These are phyloP conservation scores for Backusella australiensis DNA, from an alignment of 192 early-diverging fungal species.

Conservation along the genomic window DNA sequence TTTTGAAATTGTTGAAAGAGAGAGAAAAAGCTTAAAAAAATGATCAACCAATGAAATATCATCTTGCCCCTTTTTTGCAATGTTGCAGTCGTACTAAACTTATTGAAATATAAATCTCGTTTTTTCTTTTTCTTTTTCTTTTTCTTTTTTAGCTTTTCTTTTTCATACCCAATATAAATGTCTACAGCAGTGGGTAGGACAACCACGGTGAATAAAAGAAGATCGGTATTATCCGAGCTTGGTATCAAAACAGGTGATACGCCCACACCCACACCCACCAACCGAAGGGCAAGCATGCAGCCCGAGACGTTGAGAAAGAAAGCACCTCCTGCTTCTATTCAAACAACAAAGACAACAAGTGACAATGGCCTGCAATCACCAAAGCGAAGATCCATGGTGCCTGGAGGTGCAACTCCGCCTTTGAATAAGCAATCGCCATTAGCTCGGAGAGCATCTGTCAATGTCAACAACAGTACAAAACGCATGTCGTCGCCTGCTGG, in stretches of 20 bases:
- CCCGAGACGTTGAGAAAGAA: neutral
- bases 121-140: neutral
- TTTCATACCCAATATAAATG: neutral
- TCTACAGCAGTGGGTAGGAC: neutral
- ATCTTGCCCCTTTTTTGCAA: neutral
- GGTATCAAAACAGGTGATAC: neutral
- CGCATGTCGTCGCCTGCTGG: neutral
- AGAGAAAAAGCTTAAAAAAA: neutral
- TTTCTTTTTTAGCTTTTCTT: neutral
- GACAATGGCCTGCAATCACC: neutral
- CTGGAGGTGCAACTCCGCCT: neutral
- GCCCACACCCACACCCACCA: neutral
- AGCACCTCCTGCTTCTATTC: neutral
- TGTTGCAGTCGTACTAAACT: neutral
- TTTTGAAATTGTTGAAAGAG: no score
- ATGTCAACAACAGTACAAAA: neutral
- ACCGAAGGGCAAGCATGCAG: neutral
- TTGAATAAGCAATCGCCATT: neutral
- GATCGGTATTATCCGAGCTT: neutral
- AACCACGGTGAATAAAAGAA: neutral
- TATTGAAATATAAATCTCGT: neutral
- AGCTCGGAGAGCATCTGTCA: neutral
- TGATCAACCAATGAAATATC: neutral
- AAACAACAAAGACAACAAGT: neutral
- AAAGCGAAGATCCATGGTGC: slow-evolving; percentile 9